These are phyloP conservation scores for Candida oleophila DNA, from an alignment of 805 yeast genomes.

Conservation along the genomic window DNA sequence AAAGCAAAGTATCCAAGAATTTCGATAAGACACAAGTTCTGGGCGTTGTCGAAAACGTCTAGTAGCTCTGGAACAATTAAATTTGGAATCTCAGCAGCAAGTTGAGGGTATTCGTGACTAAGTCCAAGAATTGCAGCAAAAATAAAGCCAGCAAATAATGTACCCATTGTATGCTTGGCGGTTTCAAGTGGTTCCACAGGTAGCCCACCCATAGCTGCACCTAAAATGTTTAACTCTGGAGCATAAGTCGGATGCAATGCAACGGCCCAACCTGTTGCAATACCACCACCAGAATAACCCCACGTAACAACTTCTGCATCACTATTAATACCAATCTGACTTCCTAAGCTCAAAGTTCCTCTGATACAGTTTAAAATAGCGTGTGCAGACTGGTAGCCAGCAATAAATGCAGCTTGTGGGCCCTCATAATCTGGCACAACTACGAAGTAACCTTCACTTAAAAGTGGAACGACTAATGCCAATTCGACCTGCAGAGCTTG, in stretches of 20 bases:
- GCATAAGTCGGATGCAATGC: slow-evolving; percentile 21
- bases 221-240: slow-evolving; percentile 12
- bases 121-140: slow-evolving; percentile 23
- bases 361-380: slow-evolving; percentile 23
- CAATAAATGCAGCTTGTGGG: slow-evolving; percentile 21
- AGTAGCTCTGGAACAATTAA: slow-evolving; percentile 4
- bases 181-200: slow-evolving; percentile 22
- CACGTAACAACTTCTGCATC: slow-evolving; percentile 23
- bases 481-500: slow-evolving; percentile 17
- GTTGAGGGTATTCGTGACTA: slow-evolving; percentile 22
- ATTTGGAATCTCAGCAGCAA: slow-evolving; percentile 7
- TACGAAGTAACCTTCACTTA: slow-evolving; percentile 19
- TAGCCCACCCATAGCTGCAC: slow-evolving; percentile 30
- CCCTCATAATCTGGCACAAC: slow-evolving; percentile 29
- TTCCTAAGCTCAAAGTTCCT: slow-evolving; percentile 16
- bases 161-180: slow-evolving; percentile 18
- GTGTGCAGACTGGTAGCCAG: slow-evolving; percentile 21
- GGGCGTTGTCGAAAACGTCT: slow-evolving; percentile 1
- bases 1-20: not conserved
- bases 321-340: slow-evolving; percentile 17
- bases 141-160: slow-evolving; percentile 20
- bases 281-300: slow-evolving; percentile 41
- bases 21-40: not conserved
- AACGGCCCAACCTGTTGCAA: slow-evolving; percentile 40
- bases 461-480: slow-evolving; percentile 14